Evolutionary conservation across 331 rosid species (phyloP).

Genomic region (Telfairia occidentalis): DNA sequence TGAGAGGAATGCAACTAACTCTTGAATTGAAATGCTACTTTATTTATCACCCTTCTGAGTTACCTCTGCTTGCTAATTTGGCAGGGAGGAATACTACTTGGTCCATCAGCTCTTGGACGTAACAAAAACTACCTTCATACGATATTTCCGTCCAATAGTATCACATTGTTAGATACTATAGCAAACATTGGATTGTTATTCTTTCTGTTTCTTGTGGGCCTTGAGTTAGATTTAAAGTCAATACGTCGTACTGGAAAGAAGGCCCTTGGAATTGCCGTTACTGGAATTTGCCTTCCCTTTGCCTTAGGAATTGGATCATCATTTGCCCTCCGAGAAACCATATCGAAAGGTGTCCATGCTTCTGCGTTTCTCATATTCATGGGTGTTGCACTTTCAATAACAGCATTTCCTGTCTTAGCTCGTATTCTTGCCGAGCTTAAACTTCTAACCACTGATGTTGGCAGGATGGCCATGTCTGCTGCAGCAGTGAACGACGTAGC

Average conservation of each 20-base stretch:
- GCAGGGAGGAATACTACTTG: constrained; percentile 88
- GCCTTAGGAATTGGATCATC: constrained; percentile 78
- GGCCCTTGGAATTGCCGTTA: constrained; percentile 60
- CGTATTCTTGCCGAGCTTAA: constrained; percentile 85
- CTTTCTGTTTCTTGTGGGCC: constrained; percentile 68
- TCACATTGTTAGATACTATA: constrained; percentile 68
- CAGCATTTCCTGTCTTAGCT: constrained; percentile 85
- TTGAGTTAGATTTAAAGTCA: constrained; percentile 65
- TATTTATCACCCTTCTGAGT: background rate
- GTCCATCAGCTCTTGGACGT: constrained; percentile 79
- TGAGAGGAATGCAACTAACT: background rate
- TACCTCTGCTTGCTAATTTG: constrained; percentile 13
- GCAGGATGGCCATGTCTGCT: constrained; percentile 78
- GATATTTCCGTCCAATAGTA: constrained; percentile 66
- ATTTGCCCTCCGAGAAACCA: constrained; percentile 40
- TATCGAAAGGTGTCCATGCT: constrained; percentile 48
- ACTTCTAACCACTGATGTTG: constrained; percentile 66
- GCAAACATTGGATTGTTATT: constrained; percentile 82
- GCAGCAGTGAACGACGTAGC: constrained; percentile 88
- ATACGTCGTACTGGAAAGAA: constrained; percentile 51
- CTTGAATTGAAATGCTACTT: background rate
- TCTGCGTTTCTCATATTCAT: constrained; percentile 61
- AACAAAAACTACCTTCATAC: constrained; percentile 41
- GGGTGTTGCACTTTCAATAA: constrained; percentile 89
- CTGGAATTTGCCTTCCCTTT: constrained; percentile 74